Conservation (phyloP, 768 basidiomycete species). For the Lactarius deliciosus region DNA sequence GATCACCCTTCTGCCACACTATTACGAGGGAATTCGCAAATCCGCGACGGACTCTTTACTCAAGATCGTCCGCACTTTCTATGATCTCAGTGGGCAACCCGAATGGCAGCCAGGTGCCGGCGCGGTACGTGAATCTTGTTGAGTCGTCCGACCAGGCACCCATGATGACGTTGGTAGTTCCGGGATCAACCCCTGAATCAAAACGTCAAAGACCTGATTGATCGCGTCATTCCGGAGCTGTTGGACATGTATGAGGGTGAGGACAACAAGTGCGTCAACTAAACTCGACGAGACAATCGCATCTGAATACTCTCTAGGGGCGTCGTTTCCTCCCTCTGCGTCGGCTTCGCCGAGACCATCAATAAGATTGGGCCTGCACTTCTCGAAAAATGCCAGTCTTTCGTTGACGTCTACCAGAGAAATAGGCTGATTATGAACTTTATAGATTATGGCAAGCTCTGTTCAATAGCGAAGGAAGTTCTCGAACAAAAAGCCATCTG, state of each 20-base stretch:
- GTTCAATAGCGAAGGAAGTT: conserved; percentile 77
- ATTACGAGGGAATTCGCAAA: conserved; percentile 98
- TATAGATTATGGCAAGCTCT: conserved; percentile 73
- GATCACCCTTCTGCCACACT: conserved; percentile 77
- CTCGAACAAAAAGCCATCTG: conserved; percentile 94
- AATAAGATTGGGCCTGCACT: conserved; percentile 89
- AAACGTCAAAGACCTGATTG: conserved; percentile 77
- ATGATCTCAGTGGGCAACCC: conserved; percentile 77
- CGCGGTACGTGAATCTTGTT: conserved; percentile 47
- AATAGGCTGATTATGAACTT: neutral
- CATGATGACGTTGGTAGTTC: neutral
- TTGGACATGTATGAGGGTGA: conserved; percentile 91
- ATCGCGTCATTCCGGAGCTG: conserved; percentile 68
- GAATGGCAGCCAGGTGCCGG: conserved; percentile 79
- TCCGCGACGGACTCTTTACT: conserved; percentile 85
- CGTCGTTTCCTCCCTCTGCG: conserved; percentile 85
- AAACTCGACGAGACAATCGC: conserved; percentile 9
- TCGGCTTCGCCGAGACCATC: conserved; percentile 87
- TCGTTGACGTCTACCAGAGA: conserved; percentile 16
- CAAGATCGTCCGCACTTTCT: conserved; percentile 86
- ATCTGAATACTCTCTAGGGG: conserved; percentile 48
- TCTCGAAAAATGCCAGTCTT: conserved; percentile 65
- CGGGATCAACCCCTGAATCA: conserved; percentile 48
- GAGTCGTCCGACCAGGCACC: neutral
- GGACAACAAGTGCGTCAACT: conserved; percentile 86